Conservation (phyloP, 768 basidiomycete genomes). For the Trametes sanguinea region DNA sequence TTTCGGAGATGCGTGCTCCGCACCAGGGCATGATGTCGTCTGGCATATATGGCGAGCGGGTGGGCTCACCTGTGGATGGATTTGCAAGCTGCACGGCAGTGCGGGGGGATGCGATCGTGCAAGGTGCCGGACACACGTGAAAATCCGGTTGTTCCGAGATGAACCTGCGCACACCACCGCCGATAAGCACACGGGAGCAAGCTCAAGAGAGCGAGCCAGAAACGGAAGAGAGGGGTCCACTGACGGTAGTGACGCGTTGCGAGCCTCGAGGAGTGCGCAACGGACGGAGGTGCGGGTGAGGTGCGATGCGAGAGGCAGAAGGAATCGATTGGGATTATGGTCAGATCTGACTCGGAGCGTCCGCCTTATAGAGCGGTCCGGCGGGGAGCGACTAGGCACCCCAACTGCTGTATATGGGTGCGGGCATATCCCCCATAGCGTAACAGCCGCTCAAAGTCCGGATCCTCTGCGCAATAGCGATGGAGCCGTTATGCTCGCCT, state of each 20-base stretch:
- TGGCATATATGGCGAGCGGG: constrained; percentile 7
- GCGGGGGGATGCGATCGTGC: constrained; percentile 15
- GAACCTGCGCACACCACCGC: neutral
- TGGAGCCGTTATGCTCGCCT: constrained; percentile 1
- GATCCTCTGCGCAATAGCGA: constrained; percentile 10
- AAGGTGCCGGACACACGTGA: constrained; percentile 20
- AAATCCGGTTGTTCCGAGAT: constrained; percentile 17
- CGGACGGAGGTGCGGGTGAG: neutral
- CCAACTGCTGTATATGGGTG: constrained; percentile 9
- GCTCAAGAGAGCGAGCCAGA: neutral
- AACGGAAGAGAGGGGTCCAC: constrained; percentile 2
- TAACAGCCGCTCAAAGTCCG: constrained; percentile 23
- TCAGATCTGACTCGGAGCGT: constrained; percentile 17
- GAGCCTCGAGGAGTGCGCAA: constrained; percentile 2
- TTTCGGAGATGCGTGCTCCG: neutral
- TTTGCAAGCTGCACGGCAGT: constrained; percentile 2
- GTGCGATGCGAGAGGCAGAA: neutral
- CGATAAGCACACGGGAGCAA: constrained; percentile 14
- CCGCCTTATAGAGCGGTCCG: constrained; percentile 14
- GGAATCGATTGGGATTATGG: constrained; percentile 15
- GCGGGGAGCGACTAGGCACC: constrained; percentile 16
- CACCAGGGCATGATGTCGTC: neutral
- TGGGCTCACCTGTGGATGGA: constrained; percentile 15
- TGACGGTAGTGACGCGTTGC: neutral
- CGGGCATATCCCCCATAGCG: constrained; percentile 10